Base-by-base conservation (phyloP, 2,329 filamentous ascomycete genomes). In the Trichoderma lentiforme region DNA sequence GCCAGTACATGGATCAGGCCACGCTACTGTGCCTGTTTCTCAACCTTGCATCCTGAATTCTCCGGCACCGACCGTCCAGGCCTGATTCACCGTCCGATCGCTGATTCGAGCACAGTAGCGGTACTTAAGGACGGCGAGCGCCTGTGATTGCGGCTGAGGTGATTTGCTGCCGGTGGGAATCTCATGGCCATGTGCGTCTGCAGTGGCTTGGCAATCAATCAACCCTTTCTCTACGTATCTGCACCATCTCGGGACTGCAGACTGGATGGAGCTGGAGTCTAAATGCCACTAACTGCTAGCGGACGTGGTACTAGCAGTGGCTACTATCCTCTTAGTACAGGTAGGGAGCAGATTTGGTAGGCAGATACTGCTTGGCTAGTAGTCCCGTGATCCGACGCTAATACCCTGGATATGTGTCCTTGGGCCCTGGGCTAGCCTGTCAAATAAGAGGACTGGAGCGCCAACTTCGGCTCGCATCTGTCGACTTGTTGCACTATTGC, bases 21-120 rank as follows among this genome's bases (percentile, higher is more conserved):
- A 71, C 68, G 68, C 68, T 71, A 71, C 60, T 71, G 68, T 71
- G 61, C 68, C 68, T 71, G 26, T 63, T 64, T 64, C 67, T 56
- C 68, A 63, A 64, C 68, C 68, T 64, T 71, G 68, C 68, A 71
- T 64, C 51, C 53, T 64, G 47, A 71, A 71, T 71, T 71, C 68
- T 71, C 68, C 68, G 68, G 68, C 43, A 70, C 56, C 26, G 67
- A 70, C 56, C 26, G 67, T 34, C 57, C 67, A 62, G 56, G 57
- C 34, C 53, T 68, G 65, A 47, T 43, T 68, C 63, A 53, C 63
- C 15, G 43, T 51, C 47, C 28, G 63, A 65, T 65, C 43, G 28
- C 43, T n/a, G 43, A 47, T 53, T n/a, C 43, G 47, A 53, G 47
- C 5, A 24, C 43, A 18, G 39, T 43, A 6, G 18, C 43, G n/a